phyloP scores from a whole-genome alignment of 495 filamentous ascomycete genomes.

The Daldinia concentrica region DNA sequence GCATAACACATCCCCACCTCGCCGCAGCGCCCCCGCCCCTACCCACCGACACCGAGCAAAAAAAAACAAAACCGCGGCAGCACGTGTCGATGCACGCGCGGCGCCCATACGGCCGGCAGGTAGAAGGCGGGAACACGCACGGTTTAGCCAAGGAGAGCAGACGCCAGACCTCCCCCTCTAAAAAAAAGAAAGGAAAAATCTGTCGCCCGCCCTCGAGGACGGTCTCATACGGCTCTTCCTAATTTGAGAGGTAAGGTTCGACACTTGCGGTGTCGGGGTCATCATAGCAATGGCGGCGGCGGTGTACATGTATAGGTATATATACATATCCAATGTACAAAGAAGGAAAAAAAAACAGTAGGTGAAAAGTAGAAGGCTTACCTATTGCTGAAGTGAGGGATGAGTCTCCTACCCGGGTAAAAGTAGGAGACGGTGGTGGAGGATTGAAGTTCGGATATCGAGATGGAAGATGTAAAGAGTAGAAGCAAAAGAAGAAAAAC shows the following conservation, averaged over 20 bases:
- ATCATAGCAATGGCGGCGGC: constrained; percentile 50
- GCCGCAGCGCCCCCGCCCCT: constrained; percentile 40
- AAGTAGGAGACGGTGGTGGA: background rate
- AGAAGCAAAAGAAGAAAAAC: constrained; percentile 22
- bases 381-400: background rate
- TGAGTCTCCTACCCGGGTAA: background rate
- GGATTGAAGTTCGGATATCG: background rate
- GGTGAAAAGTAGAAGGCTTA: constrained; percentile 1
- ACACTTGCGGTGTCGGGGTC: constrained; percentile 59
- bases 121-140: constrained; percentile 10
- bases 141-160: constrained; percentile 31
- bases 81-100: constrained; percentile 60
- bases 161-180: background rate
- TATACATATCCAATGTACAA: too few species aligned
- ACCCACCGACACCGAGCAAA: constrained; percentile 37
- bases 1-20: constrained; percentile 55
- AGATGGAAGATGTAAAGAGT: constrained; percentile 24
- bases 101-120: constrained; percentile 34
- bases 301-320: background rate
- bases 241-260: constrained; percentile 56
- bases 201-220: constrained; percentile 24
- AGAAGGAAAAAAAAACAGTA: too few species aligned
- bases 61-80: constrained; percentile 47
- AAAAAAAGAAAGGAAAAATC: background rate
- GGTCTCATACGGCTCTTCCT: constrained; percentile 66